These are phyloP conservation scores for Collybia sordida DNA, from an alignment of 768 basidiomycete species.

Conservation along the genomic window DNA sequence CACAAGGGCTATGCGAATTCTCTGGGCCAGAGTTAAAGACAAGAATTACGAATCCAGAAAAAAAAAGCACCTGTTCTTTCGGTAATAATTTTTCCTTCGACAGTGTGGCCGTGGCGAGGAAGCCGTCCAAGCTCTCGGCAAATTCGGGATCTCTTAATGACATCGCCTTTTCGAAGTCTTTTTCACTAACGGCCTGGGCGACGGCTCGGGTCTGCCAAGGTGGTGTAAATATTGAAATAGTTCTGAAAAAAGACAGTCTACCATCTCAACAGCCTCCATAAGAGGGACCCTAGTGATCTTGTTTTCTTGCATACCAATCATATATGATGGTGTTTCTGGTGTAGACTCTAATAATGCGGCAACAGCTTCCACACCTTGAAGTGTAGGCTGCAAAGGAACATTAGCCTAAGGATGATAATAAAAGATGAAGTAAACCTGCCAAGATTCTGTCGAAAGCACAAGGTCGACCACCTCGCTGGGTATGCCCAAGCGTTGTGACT, in stretches of 20 bases:
- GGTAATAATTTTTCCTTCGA: constrained; percentile 56
- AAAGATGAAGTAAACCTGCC: constrained; percentile 43
- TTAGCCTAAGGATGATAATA: background rate
- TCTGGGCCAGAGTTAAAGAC: constrained; percentile 35
- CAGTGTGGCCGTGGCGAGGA: constrained; percentile 68
- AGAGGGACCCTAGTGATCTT: constrained; percentile 91
- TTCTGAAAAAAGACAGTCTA: constrained; percentile 25
- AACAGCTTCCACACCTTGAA: constrained; percentile 96
- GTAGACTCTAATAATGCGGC: constrained; percentile 82
- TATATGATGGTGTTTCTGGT: constrained; percentile 91
- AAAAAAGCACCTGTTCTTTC: constrained; percentile 36
- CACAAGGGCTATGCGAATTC: constrained; percentile 79
- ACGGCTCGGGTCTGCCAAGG: constrained; percentile 77
- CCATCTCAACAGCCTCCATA: constrained; percentile 91
- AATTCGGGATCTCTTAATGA: constrained; percentile 91
- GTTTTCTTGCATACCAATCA: constrained; percentile 96
- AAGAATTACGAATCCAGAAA: background rate
- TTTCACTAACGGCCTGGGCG: constrained; percentile 73
- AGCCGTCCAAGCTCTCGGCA: constrained; percentile 82
- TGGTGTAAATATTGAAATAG: background rate
- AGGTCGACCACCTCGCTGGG: constrained; percentile 91
- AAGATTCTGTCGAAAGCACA: constrained; percentile 92
- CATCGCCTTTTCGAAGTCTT: constrained; percentile 87
- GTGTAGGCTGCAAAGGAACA: constrained; percentile 63
- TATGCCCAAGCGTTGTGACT: constrained; percentile 96